Evolutionary conservation across 345 rosid species (phyloP), one percentile per base, ranked within the genome.

Genomic region (Turnera subulata): DNA sequence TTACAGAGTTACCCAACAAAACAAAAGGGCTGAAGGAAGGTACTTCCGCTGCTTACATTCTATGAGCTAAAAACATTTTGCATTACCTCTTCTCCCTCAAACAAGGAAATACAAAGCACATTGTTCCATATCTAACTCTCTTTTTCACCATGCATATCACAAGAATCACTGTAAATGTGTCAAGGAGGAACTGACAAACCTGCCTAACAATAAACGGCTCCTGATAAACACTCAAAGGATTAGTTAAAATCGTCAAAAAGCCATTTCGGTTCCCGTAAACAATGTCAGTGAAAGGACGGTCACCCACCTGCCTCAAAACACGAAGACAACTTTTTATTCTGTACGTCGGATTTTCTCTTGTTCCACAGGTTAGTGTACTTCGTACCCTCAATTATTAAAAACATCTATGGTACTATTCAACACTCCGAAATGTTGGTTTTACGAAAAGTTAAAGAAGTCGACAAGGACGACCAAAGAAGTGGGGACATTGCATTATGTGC

Each of bases 191-290:
- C 49, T 15, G 10, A 77, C 84, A 19, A 55, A 93, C 97, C 99
- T 85, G 99, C 72, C 85, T 80, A 72, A 90, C 99, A 53, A 94
- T 81, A 76, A 82, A 88, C 50, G 96, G 97, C 73, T 94, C 99
- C 74, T 84, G 84, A 32, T 76, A 67, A 54, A 78, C 79, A 75
- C 87, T 85, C 50, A 94, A 58, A 8, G 99, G 99, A 67, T 78
- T 85, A 7, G 90, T 84, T 51, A 93, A 70, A 39, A 90, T 63
- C 3, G 99, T 94, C 50, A 90, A 65, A 74, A 84, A 85, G 21
- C 92, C 92, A 63, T 88, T 90, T 67, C 90, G 79, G 59, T 85
- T 94, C 35, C 99, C 97, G 52, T 57, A 94, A 46, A 88, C 96
- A 20, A 88, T 69, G 60, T 90, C 99, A 10, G 99, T 94, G 62